phyloP scores from a whole-genome alignment of 352 stramenopile genomes.

The Aphanomyces astaci region DNA sequence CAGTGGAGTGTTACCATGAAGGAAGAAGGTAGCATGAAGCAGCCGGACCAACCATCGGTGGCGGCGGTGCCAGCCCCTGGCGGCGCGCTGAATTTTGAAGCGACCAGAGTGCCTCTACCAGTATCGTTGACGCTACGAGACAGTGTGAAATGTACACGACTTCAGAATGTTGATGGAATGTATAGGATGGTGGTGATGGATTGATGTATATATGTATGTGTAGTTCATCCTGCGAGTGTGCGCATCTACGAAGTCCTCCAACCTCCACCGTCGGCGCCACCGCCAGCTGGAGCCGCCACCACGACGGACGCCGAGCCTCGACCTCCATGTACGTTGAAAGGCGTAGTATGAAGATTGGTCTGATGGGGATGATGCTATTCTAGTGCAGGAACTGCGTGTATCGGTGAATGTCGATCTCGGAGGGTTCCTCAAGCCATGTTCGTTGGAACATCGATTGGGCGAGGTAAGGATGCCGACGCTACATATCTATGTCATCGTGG shows the following conservation, averaged over 20 bases:
- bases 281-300: neutral
- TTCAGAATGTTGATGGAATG: too few relatives aligned
- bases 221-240: neutral
- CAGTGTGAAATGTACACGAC: constrained; percentile 19
- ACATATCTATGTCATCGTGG: too few relatives aligned
- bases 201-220: neutral
- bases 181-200: too few relatives aligned
- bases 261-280: too few relatives aligned
- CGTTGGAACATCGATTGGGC: constrained; percentile 8
- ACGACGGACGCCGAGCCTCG: neutral
- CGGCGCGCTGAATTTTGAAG: constrained; percentile 4
- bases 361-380: neutral
- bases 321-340: neutral
- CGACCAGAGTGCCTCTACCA: neutral
- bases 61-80: neutral
- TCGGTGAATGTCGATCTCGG: constrained; percentile 12
- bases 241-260: constrained; percentile 6
- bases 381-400: neutral
- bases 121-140: neutral
- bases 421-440: constrained; percentile 5
- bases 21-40: too few relatives aligned
- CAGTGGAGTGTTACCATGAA: neutral
- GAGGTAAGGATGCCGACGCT: constrained; percentile 1
- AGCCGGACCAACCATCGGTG: too few relatives aligned
- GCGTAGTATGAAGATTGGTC: neutral